phyloP scores from a whole-genome alignment of 768 basidiomycete genomes.

The Mycena rebaudengoi region DNA sequence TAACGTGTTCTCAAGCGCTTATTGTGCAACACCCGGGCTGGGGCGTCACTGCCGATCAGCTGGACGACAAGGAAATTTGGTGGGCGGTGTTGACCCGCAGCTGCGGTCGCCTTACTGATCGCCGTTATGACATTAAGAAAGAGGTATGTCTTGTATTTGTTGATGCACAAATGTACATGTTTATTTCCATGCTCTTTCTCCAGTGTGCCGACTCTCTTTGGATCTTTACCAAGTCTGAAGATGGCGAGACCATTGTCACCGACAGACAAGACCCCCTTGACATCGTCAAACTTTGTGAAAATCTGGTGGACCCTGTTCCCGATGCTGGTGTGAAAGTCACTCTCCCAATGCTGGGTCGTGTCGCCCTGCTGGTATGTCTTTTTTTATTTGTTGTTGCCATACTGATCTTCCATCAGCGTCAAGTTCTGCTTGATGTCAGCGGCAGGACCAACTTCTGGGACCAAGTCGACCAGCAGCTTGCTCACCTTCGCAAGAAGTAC shows the following conservation, averaged over 20 bases:
- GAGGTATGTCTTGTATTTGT: not conserved
- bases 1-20: not conserved
- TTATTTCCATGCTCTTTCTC: not conserved
- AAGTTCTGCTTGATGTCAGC: not conserved
- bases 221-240: not conserved
- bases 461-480: conserved; percentile 8
- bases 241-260: not conserved
- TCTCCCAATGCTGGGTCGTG: conserved; percentile 8
- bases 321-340: conserved; percentile 10
- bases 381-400: not conserved
- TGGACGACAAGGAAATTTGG: not conserved
- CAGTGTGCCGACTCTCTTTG: not conserved
- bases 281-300: conserved; percentile 11
- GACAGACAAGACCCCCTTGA: conserved; percentile 9
- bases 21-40: not conserved
- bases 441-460: conserved; percentile 8
- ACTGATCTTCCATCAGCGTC: not conserved
- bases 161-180: not conserved
- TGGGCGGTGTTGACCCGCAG: not conserved
- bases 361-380: conserved; percentile 11
- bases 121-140: conserved; percentile 13
- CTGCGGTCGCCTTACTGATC: not conserved
- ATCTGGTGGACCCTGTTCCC: not conserved
- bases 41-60: not conserved
- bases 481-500: not conserved